A percentile compares a stretch with the other conserved stretches of the same genome.
These are phyloP conservation scores for Pestalotiopsis sp. DNA, from an alignment of 2,329 filamentous ascomycete species.

Conservation along the genomic window DNA sequence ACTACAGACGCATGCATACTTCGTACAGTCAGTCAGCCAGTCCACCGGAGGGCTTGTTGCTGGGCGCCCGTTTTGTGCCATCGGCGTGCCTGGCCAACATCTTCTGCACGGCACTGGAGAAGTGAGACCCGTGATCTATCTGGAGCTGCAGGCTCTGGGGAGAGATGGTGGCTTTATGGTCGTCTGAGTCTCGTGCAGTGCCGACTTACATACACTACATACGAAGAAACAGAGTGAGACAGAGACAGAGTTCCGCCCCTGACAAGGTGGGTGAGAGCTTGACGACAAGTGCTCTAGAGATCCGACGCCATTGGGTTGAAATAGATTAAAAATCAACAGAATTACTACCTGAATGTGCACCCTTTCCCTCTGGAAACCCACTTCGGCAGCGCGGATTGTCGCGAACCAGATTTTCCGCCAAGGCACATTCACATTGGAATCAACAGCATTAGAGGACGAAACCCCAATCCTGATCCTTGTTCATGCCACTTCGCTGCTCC, in stretches of 20 bases:
- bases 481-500: not conserved
- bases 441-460: not conserved
- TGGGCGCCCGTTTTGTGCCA: not conserved
- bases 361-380: not conserved
- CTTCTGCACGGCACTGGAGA: not conserved
- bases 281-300: not conserved
- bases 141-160: not conserved
- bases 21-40: not conserved
- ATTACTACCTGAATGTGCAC: not conserved
- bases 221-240: no score
- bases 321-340: slow-evolving; percentile 1
- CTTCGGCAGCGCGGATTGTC: not conserved
- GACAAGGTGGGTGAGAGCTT: not conserved
- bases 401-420: slow-evolving; percentile 7
- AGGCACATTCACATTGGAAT: not conserved
- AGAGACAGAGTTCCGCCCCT: not conserved
- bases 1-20: not conserved
- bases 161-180: not conserved
- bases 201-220: not conserved
- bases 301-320: not conserved
- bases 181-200: not conserved
- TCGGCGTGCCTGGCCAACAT: not conserved
- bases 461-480: slow-evolving; percentile 2
- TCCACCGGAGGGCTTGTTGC: not conserved
- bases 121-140: not conserved